A percentile compares a stretch with the other conserved stretches of the same genome.
Evolutionary conservation across 202 grass and related monocot species (phyloP).

Genomic region (Brachypodium distachyon): DNA sequence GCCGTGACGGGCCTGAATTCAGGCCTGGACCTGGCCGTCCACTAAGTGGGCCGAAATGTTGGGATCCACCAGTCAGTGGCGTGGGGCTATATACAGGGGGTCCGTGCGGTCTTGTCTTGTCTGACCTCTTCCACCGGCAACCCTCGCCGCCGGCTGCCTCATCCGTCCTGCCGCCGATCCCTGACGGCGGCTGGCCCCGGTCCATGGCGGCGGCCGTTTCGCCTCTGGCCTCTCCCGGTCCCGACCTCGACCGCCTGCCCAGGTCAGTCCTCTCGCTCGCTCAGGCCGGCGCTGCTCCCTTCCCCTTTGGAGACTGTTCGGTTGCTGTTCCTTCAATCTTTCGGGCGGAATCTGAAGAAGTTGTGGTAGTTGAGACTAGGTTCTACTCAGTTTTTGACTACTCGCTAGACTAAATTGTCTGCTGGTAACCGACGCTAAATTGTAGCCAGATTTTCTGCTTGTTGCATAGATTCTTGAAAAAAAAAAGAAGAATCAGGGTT

Average conservation of each 20-base stretch:
- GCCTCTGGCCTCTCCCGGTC: not conserved
- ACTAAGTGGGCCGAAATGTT: not conserved
- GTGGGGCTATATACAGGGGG: not conserved
- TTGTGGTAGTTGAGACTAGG: not conserved
- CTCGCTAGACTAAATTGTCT: no score
- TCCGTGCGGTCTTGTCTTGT: not conserved
- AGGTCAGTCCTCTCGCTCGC: not conserved
- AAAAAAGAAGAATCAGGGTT: not conserved
- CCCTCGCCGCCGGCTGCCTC: not conserved
- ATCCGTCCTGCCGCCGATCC: not conserved
- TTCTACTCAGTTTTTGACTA: no score
- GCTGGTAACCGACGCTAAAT: not conserved
- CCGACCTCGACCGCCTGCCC: not conserved
- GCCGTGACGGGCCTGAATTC: no score
- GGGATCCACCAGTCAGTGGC: not conserved
- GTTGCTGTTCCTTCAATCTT: not conserved
- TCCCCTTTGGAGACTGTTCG: not conserved
- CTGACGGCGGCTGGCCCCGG: not conserved
- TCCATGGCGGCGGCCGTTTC: not conserved
- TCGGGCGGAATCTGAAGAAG: not conserved
- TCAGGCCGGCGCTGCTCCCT: not conserved
- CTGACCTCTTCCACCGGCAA: not conserved
- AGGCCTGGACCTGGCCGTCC: not conserved
- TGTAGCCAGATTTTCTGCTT: not conserved
- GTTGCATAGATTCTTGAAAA: not conserved